phyloP scores from a whole-genome alignment of 257 asterid genomes.

The Rhazya stricta region DNA sequence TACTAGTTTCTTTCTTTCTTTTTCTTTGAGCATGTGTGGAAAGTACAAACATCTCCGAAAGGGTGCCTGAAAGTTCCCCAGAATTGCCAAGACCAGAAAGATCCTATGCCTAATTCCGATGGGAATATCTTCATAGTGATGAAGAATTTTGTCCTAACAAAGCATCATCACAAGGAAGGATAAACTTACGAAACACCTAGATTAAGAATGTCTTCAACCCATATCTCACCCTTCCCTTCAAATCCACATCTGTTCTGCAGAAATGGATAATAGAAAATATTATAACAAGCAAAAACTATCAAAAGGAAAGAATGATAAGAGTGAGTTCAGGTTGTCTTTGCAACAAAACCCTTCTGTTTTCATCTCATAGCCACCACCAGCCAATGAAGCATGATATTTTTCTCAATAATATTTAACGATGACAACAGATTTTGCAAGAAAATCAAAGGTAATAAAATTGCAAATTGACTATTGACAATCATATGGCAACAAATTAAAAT shows the following conservation, averaged over 20 bases:
- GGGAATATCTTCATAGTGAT: background rate
- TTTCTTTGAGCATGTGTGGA: background rate
- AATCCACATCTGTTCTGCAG: conserved; percentile 97
- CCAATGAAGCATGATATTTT: background rate
- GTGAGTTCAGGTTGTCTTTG: conserved; percentile 9
- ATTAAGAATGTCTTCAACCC: conserved; percentile 87
- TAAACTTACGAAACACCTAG: conserved; percentile 88
- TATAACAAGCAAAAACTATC: background rate
- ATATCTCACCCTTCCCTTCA: conserved; percentile 93
- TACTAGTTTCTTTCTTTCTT: background rate
- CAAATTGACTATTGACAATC: background rate
- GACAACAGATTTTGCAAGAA: background rate
- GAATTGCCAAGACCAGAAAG: background rate
- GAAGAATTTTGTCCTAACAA: background rate
- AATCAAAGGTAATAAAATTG: background rate
- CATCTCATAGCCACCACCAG: background rate
- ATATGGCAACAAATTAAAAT: background rate
- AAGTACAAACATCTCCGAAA: background rate
- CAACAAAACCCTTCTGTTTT: background rate
- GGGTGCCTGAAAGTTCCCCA: background rate
- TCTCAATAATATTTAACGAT: background rate
- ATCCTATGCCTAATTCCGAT: background rate
- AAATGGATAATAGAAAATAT: conserved; percentile 9
- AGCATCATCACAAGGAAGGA: background rate
- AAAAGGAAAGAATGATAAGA: background rate